These are phyloP conservation scores for Amanita pseudoporphyria DNA, from an alignment of 768 basidiomycete genomes.

Conservation along the genomic window DNA sequence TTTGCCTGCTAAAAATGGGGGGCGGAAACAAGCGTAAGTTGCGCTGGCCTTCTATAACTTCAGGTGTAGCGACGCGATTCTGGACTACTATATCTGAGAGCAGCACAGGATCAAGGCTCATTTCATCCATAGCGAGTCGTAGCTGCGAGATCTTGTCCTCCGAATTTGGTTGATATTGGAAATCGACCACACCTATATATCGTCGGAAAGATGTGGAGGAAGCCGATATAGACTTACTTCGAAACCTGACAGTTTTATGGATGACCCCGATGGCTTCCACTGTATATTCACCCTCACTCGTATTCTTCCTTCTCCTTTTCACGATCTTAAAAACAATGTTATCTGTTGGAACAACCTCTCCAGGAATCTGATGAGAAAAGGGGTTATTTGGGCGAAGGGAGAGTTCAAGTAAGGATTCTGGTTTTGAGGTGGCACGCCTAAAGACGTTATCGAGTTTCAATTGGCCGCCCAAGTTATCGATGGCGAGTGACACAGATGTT, in stretches of 20 bases:
- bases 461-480: conserved; percentile 64
- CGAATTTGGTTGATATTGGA: conserved; percentile 73
- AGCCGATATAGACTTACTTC: conserved; percentile 47
- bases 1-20: conserved; percentile 80
- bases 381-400: conserved; percentile 63
- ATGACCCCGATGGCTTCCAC: conserved; percentile 64
- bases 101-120: conserved; percentile 54
- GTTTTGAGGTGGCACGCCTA: conserved; percentile 51
- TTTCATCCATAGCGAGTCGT: conserved; percentile 60
- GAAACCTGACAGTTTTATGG: conserved; percentile 80
- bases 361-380: conserved; percentile 78
- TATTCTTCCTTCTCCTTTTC: conserved; percentile 51
- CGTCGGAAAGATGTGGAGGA: not conserved
- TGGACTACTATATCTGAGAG: conserved; percentile 11
- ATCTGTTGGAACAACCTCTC: conserved; percentile 65
- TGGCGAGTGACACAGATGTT: conserved; percentile 49
- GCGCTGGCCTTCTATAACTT: conserved; percentile 23
- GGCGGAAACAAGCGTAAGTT: conserved; percentile 78
- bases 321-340: conserved; percentile 84
- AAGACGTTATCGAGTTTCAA: conserved; percentile 68
- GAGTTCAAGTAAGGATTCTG: conserved; percentile 66
- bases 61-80: conserved; percentile 9
- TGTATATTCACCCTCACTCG: conserved; percentile 53
- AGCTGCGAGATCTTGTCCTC: conserved; percentile 63
- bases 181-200: conserved; percentile 81